Evolutionary conservation across 768 basidiomycete species (phyloP), one percentile per base, ranked within the genome.

Genomic region (Mycena venus): DNA sequence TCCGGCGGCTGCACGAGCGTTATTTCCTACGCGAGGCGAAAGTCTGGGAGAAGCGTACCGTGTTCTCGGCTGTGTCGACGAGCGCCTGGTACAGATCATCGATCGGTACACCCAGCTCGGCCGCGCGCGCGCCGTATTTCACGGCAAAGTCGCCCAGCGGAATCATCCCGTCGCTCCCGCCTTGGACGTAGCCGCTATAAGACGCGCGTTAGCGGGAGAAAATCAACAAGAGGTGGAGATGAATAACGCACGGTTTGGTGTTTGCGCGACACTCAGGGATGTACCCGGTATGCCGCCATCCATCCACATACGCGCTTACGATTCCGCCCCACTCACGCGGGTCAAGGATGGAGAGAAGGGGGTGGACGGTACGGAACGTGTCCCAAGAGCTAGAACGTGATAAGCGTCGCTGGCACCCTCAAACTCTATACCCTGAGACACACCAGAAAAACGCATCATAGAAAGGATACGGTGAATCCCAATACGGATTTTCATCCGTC

Each of bases 401-500:
- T 51, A 15, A 27, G 11, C 34, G 32, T 36, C 17, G 31, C n/a
- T 2, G 21, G 2, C 11, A 11, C 11, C 19, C 21, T 29, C 14
- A 15, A n/a, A 19, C n/a, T 17, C 3, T 3, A 23, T 3, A 8
- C n/a, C n/a, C 11, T 8, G 21, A 19, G 29, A 72, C 82, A 65
- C 60, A 87, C 89, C 88, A 89, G 80, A 90, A 90, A 36, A 89
- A 77, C 2, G 88, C 86, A 60, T 90, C 89, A 65, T 85, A 90
- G 78, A 89, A 90, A 3, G 89, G 87, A 78, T 83, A 86, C 2
- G 81, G 67, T 8, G 85, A 86, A 0, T 79, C 81, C 88, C 88
- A 90, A 74, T 89, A 88, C 1, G 88, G 88, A 67, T 90, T 90
- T 73, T 90, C 88, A 38, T 77, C 82, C 0, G 89, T 89, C 68